phyloP scores from a whole-genome alignment of 1,139 yeast genomes.

The Yamadazyma kanchanaburiensis region DNA sequence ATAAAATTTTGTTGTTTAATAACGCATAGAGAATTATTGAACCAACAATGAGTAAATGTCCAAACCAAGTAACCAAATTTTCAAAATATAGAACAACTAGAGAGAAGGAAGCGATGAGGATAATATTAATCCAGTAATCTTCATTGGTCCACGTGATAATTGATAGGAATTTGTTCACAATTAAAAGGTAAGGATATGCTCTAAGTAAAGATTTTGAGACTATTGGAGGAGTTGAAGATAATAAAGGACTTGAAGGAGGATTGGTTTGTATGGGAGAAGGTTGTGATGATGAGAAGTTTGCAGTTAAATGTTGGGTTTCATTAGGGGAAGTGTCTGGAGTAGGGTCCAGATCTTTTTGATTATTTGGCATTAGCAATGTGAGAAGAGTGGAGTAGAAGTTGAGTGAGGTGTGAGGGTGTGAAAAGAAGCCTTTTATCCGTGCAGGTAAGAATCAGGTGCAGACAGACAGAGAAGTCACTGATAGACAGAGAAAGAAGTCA shows the following conservation, averaged over 20 bases:
- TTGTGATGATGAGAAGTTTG: constrained; percentile 10
- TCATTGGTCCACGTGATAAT: constrained; percentile 90
- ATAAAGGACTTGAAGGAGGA: constrained; percentile 60
- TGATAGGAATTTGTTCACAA: constrained; percentile 66
- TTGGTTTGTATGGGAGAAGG: constrained; percentile 12
- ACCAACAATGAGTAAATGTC: constrained; percentile 73
- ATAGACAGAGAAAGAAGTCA: too few relatives aligned
- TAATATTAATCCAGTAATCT: constrained; percentile 72
- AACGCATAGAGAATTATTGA: constrained; percentile 64
- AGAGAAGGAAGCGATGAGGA: constrained; percentile 56
- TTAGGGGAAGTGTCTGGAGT: too few relatives aligned
- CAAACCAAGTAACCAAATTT: constrained; percentile 67
- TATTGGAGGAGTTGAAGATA: constrained; percentile 85
- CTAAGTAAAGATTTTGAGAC: constrained; percentile 79
- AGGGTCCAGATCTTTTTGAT: too few relatives aligned
- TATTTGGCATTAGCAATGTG: too few relatives aligned
- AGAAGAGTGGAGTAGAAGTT: too few relatives aligned
- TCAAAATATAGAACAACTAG: constrained; percentile 73
- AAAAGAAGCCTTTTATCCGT: too few relatives aligned
- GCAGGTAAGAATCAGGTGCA: too few relatives aligned
- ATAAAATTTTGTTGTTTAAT: constrained; percentile 46
- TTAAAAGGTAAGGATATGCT: constrained; percentile 78
- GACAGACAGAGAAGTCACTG: too few relatives aligned
- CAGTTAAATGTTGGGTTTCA: constrained; percentile 11
- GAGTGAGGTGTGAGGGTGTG: neutral